phyloP scores from a whole-genome alignment of 1,284 basidiomycete genomes.

The Pterulicium gracile region DNA sequence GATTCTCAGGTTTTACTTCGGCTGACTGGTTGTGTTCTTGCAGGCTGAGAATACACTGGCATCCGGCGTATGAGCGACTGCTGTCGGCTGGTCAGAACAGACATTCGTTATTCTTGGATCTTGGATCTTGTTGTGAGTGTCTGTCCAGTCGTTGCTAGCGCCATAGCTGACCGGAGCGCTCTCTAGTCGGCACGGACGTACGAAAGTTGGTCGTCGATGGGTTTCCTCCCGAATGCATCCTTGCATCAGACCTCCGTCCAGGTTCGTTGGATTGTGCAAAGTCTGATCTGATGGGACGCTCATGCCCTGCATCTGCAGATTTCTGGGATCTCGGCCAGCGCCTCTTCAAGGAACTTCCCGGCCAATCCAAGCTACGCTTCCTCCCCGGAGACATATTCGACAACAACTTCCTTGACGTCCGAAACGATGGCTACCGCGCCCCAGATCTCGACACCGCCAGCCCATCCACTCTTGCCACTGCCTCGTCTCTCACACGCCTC shows the following conservation, averaged over 20 bases:
- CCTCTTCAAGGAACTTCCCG: constrained; percentile 13
- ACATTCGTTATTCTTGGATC: background rate
- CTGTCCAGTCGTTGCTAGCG: background rate
- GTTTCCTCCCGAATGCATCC: constrained; percentile 6
- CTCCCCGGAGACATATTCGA: constrained; percentile 27
- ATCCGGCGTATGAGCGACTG: background rate
- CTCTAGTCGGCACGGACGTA: background rate
- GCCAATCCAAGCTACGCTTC: constrained; percentile 24
- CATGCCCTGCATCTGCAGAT: constrained; percentile 6
- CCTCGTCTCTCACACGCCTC: constrained; percentile 29
- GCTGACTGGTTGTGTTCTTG: background rate
- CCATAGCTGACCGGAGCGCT: background rate
- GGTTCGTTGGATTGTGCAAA: constrained; percentile 12
- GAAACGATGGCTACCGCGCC: constrained; percentile 11
- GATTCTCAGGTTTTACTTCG: too few species aligned
- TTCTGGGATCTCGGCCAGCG: constrained; percentile 15
- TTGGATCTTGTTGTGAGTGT: background rate
- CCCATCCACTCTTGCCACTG: constrained; percentile 14
- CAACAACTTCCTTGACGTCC: constrained; percentile 15
- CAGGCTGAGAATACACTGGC: background rate
- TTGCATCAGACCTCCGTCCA: constrained; percentile 21
- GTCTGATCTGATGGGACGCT: background rate
- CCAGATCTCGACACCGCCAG: constrained; percentile 14
- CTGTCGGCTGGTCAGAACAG: background rate
- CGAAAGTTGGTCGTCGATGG: background rate